Evolutionary conservation across 768 basidiomycete species (phyloP).

Genomic region (Leccinum ochraceum): DNA sequence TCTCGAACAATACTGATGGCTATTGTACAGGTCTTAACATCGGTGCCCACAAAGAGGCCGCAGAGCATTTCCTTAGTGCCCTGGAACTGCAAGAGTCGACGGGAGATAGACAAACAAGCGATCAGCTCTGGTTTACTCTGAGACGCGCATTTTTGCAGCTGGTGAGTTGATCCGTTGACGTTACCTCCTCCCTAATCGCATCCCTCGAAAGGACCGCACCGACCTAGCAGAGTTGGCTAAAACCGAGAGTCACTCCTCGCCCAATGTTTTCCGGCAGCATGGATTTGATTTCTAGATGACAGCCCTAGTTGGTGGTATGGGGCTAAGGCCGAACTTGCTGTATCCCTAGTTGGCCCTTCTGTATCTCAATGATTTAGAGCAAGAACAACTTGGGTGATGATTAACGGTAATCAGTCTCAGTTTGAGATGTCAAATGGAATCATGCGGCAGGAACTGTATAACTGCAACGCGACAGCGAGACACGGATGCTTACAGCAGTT

Average conservation of each 20-base stretch:
- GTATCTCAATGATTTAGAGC: neutral
- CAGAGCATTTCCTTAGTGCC: slow-evolving; percentile 92
- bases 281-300: slow-evolving; percentile 83
- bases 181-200: neutral
- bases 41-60: slow-evolving; percentile 92
- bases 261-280: slow-evolving; percentile 75
- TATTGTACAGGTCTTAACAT: slow-evolving; percentile 80
- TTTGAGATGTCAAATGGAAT: too few species aligned
- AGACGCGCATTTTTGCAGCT: slow-evolving; percentile 77
- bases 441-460: too few species aligned
- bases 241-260: slow-evolving; percentile 56
- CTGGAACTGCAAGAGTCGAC: slow-evolving; percentile 74
- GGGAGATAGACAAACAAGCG: slow-evolving; percentile 66
- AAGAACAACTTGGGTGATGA: neutral
- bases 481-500: too few species aligned
- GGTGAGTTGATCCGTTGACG: slow-evolving; percentile 43
- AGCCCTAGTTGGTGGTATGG: neutral
- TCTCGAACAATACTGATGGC: slow-evolving; percentile 5
- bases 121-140: slow-evolving; percentile 89
- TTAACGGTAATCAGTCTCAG: too few species aligned
- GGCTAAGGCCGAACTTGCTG: neutral
- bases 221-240: slow-evolving; percentile 81
- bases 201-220: slow-evolving; percentile 57
- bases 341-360: neutral
- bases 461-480: too few species aligned